A percentile compares a stretch with the other conserved stretches of the same genome.
Evolutionary conservation across 179 eudicot genomes (phyloP).

Genomic region (Silene vulgaris): DNA sequence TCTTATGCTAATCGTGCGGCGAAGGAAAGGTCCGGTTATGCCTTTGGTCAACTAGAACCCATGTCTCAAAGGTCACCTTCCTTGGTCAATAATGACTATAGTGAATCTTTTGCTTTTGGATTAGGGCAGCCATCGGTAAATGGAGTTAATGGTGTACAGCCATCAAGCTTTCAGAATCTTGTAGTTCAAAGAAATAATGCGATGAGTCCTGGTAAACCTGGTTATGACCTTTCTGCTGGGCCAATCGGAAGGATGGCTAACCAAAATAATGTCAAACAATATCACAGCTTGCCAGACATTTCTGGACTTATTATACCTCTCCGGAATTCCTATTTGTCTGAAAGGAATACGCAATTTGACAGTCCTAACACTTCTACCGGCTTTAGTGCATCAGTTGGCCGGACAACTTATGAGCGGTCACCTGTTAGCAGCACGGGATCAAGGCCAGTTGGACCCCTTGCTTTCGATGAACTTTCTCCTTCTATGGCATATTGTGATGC

Average conservation of each 20-base stretch:
- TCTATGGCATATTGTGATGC: conserved; percentile 49
- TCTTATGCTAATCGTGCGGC: conserved; percentile 46
- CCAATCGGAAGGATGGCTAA: conserved; percentile 30
- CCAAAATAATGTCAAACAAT: conserved; percentile 53
- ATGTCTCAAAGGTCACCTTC: conserved; percentile 41
- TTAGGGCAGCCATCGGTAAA: conserved; percentile 40
- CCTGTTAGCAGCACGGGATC: conserved; percentile 37
- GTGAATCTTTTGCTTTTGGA: conserved; percentile 43
- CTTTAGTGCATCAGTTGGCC: conserved; percentile 40
- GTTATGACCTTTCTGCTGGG: conserved; percentile 39
- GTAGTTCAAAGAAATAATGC: conserved; percentile 51
- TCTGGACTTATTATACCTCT: conserved; percentile 61
- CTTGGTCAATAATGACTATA: conserved; percentile 35
- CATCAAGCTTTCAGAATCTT: conserved; percentile 43
- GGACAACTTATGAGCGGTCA: conserved; percentile 36
- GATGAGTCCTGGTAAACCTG: conserved; percentile 41
- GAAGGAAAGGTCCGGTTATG: conserved; percentile 44
- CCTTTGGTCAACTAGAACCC: conserved; percentile 39
- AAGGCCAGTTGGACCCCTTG: conserved; percentile 42
- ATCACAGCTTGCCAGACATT: conserved; percentile 83
- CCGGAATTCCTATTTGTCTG: conserved; percentile 36
- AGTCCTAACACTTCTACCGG: conserved; percentile 34
- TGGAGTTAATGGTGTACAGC: conserved; percentile 39
- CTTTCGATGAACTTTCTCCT: conserved; percentile 56
- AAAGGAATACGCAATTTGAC: conserved; percentile 42